phyloP scores from a whole-genome alignment of 2,329 filamentous ascomycete genomes.

The Venturia asperata region DNA sequence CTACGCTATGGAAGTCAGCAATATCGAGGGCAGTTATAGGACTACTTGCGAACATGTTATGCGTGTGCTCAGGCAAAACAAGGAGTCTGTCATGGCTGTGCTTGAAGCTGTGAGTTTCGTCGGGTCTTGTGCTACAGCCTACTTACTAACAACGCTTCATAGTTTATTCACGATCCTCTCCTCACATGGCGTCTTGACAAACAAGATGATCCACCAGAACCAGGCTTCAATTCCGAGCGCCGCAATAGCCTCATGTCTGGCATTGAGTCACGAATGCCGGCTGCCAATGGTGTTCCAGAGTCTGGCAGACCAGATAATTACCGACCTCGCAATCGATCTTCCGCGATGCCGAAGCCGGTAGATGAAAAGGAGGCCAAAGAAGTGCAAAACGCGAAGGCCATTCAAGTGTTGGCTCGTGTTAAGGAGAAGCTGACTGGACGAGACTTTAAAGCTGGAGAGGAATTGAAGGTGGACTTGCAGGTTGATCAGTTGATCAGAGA shows the following conservation, averaged over 20 bases:
- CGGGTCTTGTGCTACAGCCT: not conserved
- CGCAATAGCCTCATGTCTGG: conserved; percentile 48
- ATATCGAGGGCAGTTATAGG: conserved; percentile 96
- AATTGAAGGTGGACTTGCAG: conserved; percentile 77
- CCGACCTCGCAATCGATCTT: conserved; percentile 32
- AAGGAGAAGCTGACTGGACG: conserved; percentile 92
- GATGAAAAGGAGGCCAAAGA: conserved; percentile 49
- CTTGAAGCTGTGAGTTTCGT: conserved; percentile 75
- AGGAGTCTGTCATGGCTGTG: conserved; percentile 97
- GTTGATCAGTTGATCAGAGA: conserved; percentile 93
- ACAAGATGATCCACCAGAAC: conserved; percentile 53
- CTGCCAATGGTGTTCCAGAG: conserved; percentile 25
- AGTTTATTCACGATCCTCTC: conserved; percentile 99
- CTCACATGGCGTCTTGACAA: conserved; percentile 85
- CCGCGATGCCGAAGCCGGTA: conserved; percentile 26
- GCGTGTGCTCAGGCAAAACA: conserved; percentile 92
- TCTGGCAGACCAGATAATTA: conserved; percentile 24
- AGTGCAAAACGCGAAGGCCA: conserved; percentile 83
- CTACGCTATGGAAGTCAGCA: conserved; percentile 99
- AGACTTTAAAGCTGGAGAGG: conserved; percentile 81
- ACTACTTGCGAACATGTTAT: conserved; percentile 99
- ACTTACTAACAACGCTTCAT: conserved; percentile 23
- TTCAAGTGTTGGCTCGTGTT: conserved; percentile 86
- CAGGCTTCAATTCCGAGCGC: conserved; percentile 54
- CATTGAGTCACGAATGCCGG: conserved; percentile 20